Base-by-base conservation (phyloP, 176 grass and related monocot species). In the Ananas comosus region DNA sequence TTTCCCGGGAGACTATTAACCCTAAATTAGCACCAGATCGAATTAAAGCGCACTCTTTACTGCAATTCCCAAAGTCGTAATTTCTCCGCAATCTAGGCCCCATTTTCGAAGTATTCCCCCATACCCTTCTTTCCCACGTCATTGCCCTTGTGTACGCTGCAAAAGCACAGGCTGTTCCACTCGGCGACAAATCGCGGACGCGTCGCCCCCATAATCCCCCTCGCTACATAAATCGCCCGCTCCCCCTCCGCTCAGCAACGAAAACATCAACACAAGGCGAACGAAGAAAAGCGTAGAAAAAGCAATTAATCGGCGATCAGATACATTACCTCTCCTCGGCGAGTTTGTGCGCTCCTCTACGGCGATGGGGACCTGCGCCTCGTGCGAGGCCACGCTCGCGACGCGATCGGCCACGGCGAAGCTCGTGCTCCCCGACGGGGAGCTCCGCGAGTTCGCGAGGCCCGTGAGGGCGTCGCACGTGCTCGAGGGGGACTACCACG, bases 341-440 rank as follows among this genome's bases (percentile, higher is more conserved):
- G 56, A 61, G 21, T 2, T 53, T n/a, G 42, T 42, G 33, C 52
- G 7, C 27, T 51, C n/a, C 16, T 59, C 54, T 6, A 12, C 14
- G n/a, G 56, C 3, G 56, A 61, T 61, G 56, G 56, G 56, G n/a
- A 61, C n/a, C 56, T 61, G 56, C 56, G n/a, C 56, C 56, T 61
- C 56, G 16, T 61, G 56, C 13, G 17, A 61, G 16, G 17, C 56
- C 7, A 1, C 10, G 56, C 8, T 19, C 17, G 56, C 21, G 56
- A 19, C 21, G 21, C 5, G 17, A 19, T 10, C 21, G 13, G 53
- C 33, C 52, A 77, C 75, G 33, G 65, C 33, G 54, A 85, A 88
- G 72, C 74, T 97, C 19, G 67, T 97, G n/a, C 66, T 90, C 13
- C 81, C 86, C 0, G 72, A 82, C 69, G 89, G 93, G 21, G 77